Percentiles rank a stretch among this genome's conserved stretches.
Conservation (phyloP, 1,139 yeast genomes). For the Yamadazyma trypodendri region DNA sequence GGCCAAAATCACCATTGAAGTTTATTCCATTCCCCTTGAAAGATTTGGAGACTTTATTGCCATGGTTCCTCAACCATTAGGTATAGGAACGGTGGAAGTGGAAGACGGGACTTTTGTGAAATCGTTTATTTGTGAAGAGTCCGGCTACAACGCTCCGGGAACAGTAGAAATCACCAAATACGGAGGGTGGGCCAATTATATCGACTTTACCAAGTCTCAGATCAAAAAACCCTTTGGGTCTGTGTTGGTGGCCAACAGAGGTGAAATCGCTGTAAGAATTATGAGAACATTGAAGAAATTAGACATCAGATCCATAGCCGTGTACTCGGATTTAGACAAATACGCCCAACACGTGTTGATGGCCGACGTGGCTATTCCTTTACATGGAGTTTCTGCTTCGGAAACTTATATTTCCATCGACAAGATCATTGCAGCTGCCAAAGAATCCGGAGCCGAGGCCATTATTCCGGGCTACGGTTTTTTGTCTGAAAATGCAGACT, state of each 20-base stretch:
- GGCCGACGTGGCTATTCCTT: constrained; percentile 79
- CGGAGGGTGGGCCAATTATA: constrained; percentile 87
- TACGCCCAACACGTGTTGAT: constrained; percentile 80
- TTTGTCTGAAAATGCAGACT: constrained; percentile 93
- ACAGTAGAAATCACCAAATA: constrained; percentile 74
- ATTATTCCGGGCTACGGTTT: constrained; percentile 98
- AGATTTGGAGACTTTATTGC: constrained; percentile 77
- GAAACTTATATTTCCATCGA: constrained; percentile 86
- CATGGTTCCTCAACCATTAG: constrained; percentile 92
- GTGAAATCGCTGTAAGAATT: constrained; percentile 95
- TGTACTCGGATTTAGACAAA: constrained; percentile 87
- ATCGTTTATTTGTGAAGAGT: constrained; percentile 91
- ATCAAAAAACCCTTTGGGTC: constrained; percentile 65
- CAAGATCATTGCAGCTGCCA: constrained; percentile 83
- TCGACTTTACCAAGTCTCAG: constrained; percentile 34
- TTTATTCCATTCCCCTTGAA: constrained; percentile 77
- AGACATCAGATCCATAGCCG: constrained; percentile 77
- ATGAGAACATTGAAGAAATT: constrained; percentile 82
- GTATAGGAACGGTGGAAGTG: constrained; percentile 88
- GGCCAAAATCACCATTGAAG: constrained; percentile 65
- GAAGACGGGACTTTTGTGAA: constrained; percentile 80
- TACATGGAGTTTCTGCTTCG: constrained; percentile 81
- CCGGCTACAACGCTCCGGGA: constrained; percentile 70
- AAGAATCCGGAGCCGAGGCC: constrained; percentile 80
- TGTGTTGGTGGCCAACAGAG: constrained; percentile 93